Percentiles rank a stretch among this genome's conserved stretches.
These are phyloP conservation scores for Chernovozyma aurita DNA, from an alignment of 1,139 yeast genomes.

Conservation along the genomic window DNA sequence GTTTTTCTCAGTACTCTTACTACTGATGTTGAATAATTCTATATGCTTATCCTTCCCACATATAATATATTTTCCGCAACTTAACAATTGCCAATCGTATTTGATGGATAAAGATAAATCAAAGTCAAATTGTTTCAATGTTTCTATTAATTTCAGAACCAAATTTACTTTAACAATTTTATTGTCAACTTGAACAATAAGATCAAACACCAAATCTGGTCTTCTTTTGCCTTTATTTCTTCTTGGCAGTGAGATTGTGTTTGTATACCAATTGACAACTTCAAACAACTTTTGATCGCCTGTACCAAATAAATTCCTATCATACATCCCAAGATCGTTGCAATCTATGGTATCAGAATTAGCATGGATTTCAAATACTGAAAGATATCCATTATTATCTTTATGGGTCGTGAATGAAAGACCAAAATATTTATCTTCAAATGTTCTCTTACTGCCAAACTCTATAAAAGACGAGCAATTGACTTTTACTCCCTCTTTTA, in stretches of 20 bases:
- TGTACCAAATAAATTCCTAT: slow-evolving; percentile 1
- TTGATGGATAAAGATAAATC: not conserved
- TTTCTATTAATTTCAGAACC: slow-evolving; percentile 1
- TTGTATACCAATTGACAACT: slow-evolving; percentile 3
- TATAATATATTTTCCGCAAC: not conserved
- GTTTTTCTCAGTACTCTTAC: not conserved
- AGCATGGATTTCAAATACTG: slow-evolving; percentile 1
- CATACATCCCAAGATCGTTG: slow-evolving; percentile 3
- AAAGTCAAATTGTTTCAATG: slow-evolving; percentile 1
- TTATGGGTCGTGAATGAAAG: slow-evolving; percentile 3
- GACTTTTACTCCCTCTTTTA: not conserved
- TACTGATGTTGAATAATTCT: slow-evolving; percentile 1
- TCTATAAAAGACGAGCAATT: not conserved
- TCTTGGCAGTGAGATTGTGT: not conserved
- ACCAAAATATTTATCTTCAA: not conserved
- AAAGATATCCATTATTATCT: slow-evolving; percentile 1
- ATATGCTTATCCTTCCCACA: not conserved
- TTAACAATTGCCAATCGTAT: not conserved
- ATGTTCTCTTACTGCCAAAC: not conserved
- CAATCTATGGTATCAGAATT: not conserved
- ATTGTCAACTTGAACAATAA: slow-evolving; percentile 3
- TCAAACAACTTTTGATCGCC: slow-evolving; percentile 5
- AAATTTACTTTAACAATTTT: slow-evolving; percentile 2
- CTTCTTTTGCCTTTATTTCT: not conserved
- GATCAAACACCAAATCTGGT: not conserved